Percentiles rank a stretch among this genome's conserved stretches.
Evolutionary conservation across 129 eudicot genomes (phyloP).

Genomic region (Flaveria trinervia): DNA sequence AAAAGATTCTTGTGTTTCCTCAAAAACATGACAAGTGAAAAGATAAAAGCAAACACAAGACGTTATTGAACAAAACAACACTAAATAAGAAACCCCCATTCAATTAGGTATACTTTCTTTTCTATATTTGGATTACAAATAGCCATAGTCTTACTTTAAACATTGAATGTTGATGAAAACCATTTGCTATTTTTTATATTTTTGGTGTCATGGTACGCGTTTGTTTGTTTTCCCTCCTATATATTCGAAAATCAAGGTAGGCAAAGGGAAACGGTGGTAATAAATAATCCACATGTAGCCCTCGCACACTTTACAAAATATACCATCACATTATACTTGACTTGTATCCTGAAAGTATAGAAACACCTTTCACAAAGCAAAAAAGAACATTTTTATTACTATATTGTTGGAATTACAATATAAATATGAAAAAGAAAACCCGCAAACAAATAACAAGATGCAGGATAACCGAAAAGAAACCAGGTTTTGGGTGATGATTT

Average conservation of each 20-base stretch:
- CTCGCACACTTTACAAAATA: conserved; percentile 45
- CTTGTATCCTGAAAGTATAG: no score
- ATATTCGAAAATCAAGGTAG: background rate
- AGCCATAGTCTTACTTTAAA: background rate
- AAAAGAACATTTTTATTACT: no score
- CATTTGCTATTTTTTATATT: background rate
- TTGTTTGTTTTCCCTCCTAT: background rate
- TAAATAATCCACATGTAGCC: conserved; percentile 67
- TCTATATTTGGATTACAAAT: conserved; percentile 24
- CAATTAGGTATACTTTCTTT: conserved; percentile 25
- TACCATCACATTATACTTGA: no score
- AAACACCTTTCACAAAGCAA: no score
- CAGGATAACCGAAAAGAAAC: no score
- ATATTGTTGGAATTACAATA: no score
- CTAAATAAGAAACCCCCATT: conserved; percentile 26
- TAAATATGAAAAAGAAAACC: no score
- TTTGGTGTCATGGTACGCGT: background rate
- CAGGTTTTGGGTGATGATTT: no score
- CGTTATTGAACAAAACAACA: conserved; percentile 19
- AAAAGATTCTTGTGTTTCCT: conserved; percentile 22
- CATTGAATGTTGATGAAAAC: background rate
- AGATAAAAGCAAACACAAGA: conserved; percentile 21
- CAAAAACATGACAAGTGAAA: conserved; percentile 14
- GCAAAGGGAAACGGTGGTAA: background rate
- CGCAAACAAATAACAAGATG: no score